These are phyloP conservation scores for Anastatica hierochuntica DNA, from an alignment of 345 rosid genomes.

Conservation along the genomic window DNA sequence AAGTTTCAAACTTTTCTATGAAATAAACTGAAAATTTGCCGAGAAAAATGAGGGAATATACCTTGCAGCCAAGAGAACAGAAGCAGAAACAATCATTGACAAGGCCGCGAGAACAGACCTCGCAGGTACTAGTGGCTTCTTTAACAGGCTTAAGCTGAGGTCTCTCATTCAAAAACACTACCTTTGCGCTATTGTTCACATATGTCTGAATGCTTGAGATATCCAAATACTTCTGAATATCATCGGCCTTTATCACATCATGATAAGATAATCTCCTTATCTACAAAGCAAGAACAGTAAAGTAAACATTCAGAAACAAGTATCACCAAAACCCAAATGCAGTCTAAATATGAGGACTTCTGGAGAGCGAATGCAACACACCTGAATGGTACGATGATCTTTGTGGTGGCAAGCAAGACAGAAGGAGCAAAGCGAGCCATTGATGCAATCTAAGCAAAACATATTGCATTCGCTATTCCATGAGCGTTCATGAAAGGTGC, in stretches of 20 bases:
- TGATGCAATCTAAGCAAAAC: conserved; percentile 87
- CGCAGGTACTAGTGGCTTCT: conserved; percentile 72
- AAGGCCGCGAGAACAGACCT: conserved; percentile 85
- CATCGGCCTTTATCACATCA: conserved; percentile 79
- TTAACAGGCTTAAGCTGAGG: conserved; percentile 88
- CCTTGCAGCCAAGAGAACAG: conserved; percentile 99
- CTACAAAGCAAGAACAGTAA: conserved; percentile 24
- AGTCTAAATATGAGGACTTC: neutral
- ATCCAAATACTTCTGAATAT: conserved; percentile 80
- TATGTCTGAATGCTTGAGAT: conserved; percentile 80
- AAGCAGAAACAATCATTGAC: conserved; percentile 75
- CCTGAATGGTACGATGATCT: conserved; percentile 80
- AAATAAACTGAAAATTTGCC: neutral
- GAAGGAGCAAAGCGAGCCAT: conserved; percentile 61
- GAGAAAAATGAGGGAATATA: too few species aligned
- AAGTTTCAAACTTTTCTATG: conserved; percentile 1
- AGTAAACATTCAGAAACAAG: neutral
- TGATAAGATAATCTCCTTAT: conserved; percentile 96
- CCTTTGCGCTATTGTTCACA: conserved; percentile 86
- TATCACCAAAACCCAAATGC: neutral
- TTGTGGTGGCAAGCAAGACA: conserved; percentile 62
- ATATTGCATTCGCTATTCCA: conserved; percentile 91
- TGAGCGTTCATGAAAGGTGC: conserved; percentile 62
- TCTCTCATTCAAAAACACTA: conserved; percentile 86
- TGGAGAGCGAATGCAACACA: conserved; percentile 8